Evolutionary conservation across 192 early-diverging fungal species (phyloP).

Genomic region (Lobosporangium transversale): DNA sequence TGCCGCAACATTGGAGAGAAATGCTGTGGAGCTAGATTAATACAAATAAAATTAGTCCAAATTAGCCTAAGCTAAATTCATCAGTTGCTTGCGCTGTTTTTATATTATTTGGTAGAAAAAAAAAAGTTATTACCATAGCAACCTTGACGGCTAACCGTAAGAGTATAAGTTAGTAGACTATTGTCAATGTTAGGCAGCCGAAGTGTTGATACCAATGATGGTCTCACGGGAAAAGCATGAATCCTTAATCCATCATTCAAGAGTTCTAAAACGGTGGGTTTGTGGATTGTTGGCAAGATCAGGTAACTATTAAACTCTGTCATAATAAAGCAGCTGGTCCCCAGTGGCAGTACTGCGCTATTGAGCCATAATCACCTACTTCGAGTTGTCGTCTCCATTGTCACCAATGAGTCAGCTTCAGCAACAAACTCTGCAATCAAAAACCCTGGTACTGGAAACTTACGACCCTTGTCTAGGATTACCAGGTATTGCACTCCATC

Average conservation of each 20-base stretch:
- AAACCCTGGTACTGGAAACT: constrained; percentile 53
- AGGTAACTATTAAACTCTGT: not conserved
- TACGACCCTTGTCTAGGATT: constrained; percentile 51
- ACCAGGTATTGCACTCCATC: constrained; percentile 11
- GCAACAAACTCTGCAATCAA: constrained; percentile 60
- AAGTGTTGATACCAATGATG: constrained; percentile 57
- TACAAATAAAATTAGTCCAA: not conserved
- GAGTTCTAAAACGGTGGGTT: constrained; percentile 18
- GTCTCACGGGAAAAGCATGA: constrained; percentile 47
- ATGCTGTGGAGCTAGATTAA: constrained; percentile 24
- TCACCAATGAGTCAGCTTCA: constrained; percentile 30
- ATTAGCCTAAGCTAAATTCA: not conserved
- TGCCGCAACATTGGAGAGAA: constrained; percentile 64
- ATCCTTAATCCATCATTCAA: constrained; percentile 50
- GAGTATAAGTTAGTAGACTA: constrained; percentile 62
- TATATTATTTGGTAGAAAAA: not conserved
- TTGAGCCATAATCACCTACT: no score
- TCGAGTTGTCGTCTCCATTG: constrained; percentile 51
- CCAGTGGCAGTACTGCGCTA: no score
- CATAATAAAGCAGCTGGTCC: not conserved
- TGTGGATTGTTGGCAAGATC: not conserved
- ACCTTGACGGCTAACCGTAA: constrained; percentile 53
- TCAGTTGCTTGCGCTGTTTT: not conserved
- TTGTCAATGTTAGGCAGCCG: constrained; percentile 64
- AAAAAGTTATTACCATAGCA: constrained; percentile 42